Evolutionary conservation across 257 asterid genomes (phyloP), one percentile per base, ranked within the genome.

Genomic region (Capsicum pubescens): DNA sequence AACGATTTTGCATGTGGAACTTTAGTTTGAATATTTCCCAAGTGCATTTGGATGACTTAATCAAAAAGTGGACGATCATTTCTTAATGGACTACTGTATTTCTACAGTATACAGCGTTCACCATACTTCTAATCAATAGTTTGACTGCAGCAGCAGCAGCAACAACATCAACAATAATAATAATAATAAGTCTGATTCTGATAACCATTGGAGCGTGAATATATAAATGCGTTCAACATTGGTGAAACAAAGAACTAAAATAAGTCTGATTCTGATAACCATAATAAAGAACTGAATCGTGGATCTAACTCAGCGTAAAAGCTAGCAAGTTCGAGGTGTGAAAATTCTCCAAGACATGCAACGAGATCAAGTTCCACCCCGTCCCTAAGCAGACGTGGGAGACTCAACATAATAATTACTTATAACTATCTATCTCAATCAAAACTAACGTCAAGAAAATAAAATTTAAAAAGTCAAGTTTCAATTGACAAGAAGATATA

Each of bases 1-100:
- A 76, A 76, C 1, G 48, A 76, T 50, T 52, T 76, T 76, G 64
- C 81, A 76, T 52, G 81, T 52, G n/a, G 81, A 52, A 76, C 48
- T 52, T 76, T 26, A 26, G 1, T 26, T 26, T 52, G 63, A 76
- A 52, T 76, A 19, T 52, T 52, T 76, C 48, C 63, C 8, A 76
- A 76, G 81, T 26, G 63, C 15, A 76, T 76, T 48, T 3, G 63
- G 21, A 76, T 76, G 81, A 54, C 64, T 76, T 52, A 26, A 76
- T 76, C 26, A 76, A 76, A 52, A 76, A 14, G 81, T 52, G 61
- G 48, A 76, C 19, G 10, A 76, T 50, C 63, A 76, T 50, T 14
- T 76, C 61, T 46, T 14, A 76, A 21, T 52, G 48, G 63, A 52
- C 26, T 52, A 26, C 26, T 21, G 26, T 26, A 13, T 26, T 76